Base-by-base conservation (phyloP, 768 basidiomycete species). In the Boletus speciosus region DNA sequence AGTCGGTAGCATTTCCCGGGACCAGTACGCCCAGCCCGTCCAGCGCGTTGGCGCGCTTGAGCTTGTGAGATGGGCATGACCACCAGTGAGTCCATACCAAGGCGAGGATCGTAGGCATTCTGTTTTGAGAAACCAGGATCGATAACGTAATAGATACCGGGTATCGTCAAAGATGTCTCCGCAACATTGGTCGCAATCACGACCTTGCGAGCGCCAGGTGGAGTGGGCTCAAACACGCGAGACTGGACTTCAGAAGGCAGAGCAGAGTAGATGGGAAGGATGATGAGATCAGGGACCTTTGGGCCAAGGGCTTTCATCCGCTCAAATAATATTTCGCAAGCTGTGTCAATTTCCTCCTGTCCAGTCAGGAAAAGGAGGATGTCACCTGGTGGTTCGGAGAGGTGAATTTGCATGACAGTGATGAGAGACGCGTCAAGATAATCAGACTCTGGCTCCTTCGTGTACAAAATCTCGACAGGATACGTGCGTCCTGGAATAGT, bases 151-250 rank as follows among this genome's bases (percentile, higher is more conserved):
- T 98, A 98, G 68, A 99, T 97, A 31, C 95, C 97, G 34, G 94
- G 93, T 64, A 98, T 99, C 8, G 97, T 98, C 68, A 99, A 78
- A 74, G 92, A 94, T 11, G 97, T 98, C 77, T 99, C 97, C 3
- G 97, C 97, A 51, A 98, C 95, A 71, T 98, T 99, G 25, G 97
- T 99, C n/a, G 97, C 96, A 61, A 99, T 92, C 66, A 98, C 94
- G 57, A 96, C 93, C 76, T 99, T 99, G 56, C 97, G 90, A n/a
- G 96, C 86, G 45, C 97, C 97, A 16, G 94, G 94, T 6, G 97
- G 97, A 0, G 97, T 93, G 6, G 96, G 94, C 56, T 98, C 97
- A 73, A 99, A 99, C 38, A 99, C 96, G 31, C 92, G 82, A 7
- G 94, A 98, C 71, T 99, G 97, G 51, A 98, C 94, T 71, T 98